These are phyloP conservation scores for Amylocarpus encephaloides DNA, from an alignment of 2,329 filamentous ascomycete genomes.

Conservation along the genomic window DNA sequence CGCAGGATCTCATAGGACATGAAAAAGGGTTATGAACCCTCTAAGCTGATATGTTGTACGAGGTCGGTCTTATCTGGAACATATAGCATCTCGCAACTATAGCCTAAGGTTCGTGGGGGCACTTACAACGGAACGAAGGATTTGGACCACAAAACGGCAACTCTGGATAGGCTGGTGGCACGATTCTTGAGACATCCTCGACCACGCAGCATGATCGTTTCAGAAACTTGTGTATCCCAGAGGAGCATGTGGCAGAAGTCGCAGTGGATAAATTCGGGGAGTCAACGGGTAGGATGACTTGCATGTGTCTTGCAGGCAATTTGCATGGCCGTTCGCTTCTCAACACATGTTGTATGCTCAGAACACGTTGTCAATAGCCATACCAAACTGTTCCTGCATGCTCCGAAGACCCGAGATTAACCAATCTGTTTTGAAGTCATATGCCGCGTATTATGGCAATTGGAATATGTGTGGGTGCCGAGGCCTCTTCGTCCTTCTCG, in stretches of 20 bases:
- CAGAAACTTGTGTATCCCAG: slow-evolving; percentile 9
- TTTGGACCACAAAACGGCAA: neutral
- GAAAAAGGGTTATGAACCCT: neutral
- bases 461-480: neutral
- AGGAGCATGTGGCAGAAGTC: slow-evolving; percentile 7
- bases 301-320: slow-evolving; percentile 20
- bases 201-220: slow-evolving; percentile 15
- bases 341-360: slow-evolving; percentile 2
- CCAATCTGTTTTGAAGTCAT: neutral
- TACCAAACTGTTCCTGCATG: slow-evolving; percentile 11
- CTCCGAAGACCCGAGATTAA: slow-evolving; percentile 5
- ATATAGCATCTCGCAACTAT: slow-evolving; percentile 1
- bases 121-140: neutral
- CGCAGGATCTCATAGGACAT: neutral
- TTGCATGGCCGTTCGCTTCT: neutral
- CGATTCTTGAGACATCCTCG: slow-evolving; percentile 3
- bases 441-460: slow-evolving; percentile 1
- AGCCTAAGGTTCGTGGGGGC: neutral
- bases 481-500: neutral
- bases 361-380: slow-evolving; percentile 3
- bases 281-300: slow-evolving; percentile 10
- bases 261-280: slow-evolving; percentile 12
- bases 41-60: neutral
- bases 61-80: neutral
- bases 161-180: slow-evolving; percentile 11